Evolutionary conservation across 78 protist genomes (phyloP).

Genomic region (Chrysochromulina parva): DNA sequence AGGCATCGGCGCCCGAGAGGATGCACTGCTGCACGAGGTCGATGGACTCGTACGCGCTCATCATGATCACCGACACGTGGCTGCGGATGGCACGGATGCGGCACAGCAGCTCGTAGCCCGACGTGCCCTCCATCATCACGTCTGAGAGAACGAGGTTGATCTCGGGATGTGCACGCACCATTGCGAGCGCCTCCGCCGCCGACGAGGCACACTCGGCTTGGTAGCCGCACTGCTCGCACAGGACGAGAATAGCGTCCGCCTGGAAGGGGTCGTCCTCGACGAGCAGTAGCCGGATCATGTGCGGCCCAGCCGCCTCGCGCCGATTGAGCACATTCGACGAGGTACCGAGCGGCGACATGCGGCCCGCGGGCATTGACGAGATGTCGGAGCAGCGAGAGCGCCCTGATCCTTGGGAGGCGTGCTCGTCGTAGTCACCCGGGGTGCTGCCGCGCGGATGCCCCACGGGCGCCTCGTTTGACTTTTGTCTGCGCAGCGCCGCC

Average conservation of each 20-base stretch:
- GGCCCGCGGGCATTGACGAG: too few species aligned
- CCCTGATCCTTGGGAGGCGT: too few species aligned
- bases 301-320: too few species aligned
- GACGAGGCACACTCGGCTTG: not conserved
- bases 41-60: not conserved
- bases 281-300: not conserved
- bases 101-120: not conserved
- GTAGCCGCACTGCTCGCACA: conserved; percentile 13
- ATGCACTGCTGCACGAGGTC: conserved; percentile 18
- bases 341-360: too few species aligned
- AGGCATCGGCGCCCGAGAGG: conserved; percentile 4
- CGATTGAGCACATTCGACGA: too few species aligned
- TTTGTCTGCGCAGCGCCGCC: too few species aligned
- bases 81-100: not conserved
- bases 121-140: conserved; percentile 22
- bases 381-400: too few species aligned
- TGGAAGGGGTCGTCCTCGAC: not conserved
- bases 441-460: too few species aligned
- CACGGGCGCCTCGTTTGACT: too few species aligned
- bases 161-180: not conserved
- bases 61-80: not conserved
- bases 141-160: conserved; percentile 18
- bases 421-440: too few species aligned
- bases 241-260: not conserved
- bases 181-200: not conserved